Evolutionary conservation across 1,139 yeast genomes (phyloP), one percentile per base, ranked within the genome.

Genomic region (Hemisphaericaspora lyxosophila): DNA sequence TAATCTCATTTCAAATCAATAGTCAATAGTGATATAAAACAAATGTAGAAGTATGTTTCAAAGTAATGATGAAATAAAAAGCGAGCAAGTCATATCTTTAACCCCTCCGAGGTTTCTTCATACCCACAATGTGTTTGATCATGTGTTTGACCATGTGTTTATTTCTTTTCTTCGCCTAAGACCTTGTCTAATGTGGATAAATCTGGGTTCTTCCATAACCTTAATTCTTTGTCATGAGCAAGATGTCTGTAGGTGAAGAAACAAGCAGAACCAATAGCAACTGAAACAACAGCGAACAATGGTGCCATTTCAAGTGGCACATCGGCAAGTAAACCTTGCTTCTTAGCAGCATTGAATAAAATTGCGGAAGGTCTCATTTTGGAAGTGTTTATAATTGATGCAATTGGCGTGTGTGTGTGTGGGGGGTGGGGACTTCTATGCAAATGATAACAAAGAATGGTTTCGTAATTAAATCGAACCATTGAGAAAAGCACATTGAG

Each of bases 301-400:
- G 94, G 94, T 60, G 84, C 80, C 73, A 85, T 70, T 69, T 85
- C 94, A 40, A 84, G 79, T 50, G 94, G 94, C 39, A 81, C 59
- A 46, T 54, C 60, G 9, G 50, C 37, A 41, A 44, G 46, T 34
- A 59, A 47, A 18, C 44, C 23, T 8, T 35, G 19, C 39, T 54
- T 49, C 52, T 64, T 67, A 52, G 67, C 65, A 48, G 78, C 77
- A 59, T 72, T 71, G 57, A 75, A 64, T 57, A 76, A 67, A 48
- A 71, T 60, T 62, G 69, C 71, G 48, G 82, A 58, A 46, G 82
- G 73, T 70, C 80, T 75, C 85, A 80, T 79, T 51, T 13, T 35
- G 32, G 14, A 13, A 15, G 19, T 23, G 24, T 32, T n/a, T n/a
- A n/a, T n/a, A n/a, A n/a, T n/a, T n/a, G n/a, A n/a, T n/a, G n/a